These are phyloP conservation scores for Hericium erinaceus DNA, from an alignment of 768 basidiomycete genomes.

Conservation along the genomic window DNA sequence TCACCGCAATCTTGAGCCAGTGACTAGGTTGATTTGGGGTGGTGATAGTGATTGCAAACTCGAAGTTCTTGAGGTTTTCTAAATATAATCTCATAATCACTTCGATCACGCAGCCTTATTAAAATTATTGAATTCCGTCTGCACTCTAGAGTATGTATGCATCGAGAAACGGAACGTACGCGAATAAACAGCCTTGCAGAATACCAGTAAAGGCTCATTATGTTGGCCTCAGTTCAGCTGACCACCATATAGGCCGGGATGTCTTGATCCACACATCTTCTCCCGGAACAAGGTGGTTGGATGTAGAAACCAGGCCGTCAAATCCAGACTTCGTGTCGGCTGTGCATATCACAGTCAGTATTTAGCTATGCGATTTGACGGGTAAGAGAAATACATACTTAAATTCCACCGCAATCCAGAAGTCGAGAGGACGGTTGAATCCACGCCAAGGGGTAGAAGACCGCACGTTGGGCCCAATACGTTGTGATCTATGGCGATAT, in stretches of 20 bases:
- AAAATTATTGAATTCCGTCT: too few relatives aligned
- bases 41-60: too few relatives aligned
- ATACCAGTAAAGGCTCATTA: not conserved
- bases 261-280: constrained; percentile 70
- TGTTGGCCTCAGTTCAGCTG: constrained; percentile 45
- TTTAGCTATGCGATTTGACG: not conserved
- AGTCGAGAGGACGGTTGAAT: constrained; percentile 69
- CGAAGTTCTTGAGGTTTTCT: too few relatives aligned
- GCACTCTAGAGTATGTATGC: too few relatives aligned
- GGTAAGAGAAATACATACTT: constrained; percentile 33
- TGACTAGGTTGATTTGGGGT: too few relatives aligned
- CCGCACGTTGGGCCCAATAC: constrained; percentile 86
- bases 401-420: constrained; percentile 86
- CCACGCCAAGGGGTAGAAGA: constrained; percentile 84
- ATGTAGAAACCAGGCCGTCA: constrained; percentile 82
- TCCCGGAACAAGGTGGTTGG: constrained; percentile 77
- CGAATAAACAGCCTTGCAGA: too few relatives aligned
- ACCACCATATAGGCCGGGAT: constrained; percentile 85
- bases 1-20: too few relatives aligned
- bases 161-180: too few relatives aligned
- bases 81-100: too few relatives aligned
- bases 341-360: constrained; percentile 17
- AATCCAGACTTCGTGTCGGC: constrained; percentile 66
- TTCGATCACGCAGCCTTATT: too few relatives aligned
- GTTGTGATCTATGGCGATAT: constrained; percentile 63